Evolutionary conservation across 257 asterid genomes (phyloP).

Genomic region (Solanum bukasovii): DNA sequence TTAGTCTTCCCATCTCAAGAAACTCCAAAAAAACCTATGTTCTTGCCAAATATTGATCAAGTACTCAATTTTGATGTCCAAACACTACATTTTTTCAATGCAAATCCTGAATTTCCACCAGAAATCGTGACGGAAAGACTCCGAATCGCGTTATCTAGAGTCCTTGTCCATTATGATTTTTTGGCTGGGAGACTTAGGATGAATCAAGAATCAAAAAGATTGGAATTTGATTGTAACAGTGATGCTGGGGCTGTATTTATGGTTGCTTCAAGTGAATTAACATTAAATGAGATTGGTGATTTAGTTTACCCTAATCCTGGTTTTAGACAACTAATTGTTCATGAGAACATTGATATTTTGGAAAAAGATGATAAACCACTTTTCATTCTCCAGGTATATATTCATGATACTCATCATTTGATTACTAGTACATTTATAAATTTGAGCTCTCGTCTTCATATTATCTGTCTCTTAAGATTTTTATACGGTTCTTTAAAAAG

Average conservation of each 20-base stretch:
- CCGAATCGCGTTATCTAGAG: constrained; percentile 30
- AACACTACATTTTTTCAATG: constrained; percentile 63
- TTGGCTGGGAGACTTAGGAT: constrained; percentile 53
- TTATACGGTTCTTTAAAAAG: background rate
- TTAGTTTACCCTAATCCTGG: constrained; percentile 73
- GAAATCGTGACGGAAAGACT: constrained; percentile 28
- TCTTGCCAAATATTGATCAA: constrained; percentile 66
- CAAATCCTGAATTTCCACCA: constrained; percentile 39
- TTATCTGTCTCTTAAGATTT: background rate
- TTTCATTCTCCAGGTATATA: constrained; percentile 61
- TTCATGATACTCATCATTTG: background rate
- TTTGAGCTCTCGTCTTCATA: background rate
- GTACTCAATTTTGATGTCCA: constrained; percentile 69
- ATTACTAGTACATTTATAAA: background rate
- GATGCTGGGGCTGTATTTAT: constrained; percentile 42
- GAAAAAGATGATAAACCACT: constrained; percentile 49
- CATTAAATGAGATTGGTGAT: constrained; percentile 55
- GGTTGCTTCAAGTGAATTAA: constrained; percentile 45
- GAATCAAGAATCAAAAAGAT: constrained; percentile 28
- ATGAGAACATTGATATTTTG: constrained; percentile 24
- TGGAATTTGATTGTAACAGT: constrained; percentile 47
- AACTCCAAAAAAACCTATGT: constrained; percentile 26
- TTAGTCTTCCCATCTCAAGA: constrained; percentile 28
- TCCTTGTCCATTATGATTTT: constrained; percentile 44
- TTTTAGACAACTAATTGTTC: constrained; percentile 52